Percentiles rank a stretch among this genome's conserved stretches.
These are phyloP conservation scores for Septoria petroselini DNA, from an alignment of 2,329 filamentous ascomycete species.

Conservation along the genomic window DNA sequence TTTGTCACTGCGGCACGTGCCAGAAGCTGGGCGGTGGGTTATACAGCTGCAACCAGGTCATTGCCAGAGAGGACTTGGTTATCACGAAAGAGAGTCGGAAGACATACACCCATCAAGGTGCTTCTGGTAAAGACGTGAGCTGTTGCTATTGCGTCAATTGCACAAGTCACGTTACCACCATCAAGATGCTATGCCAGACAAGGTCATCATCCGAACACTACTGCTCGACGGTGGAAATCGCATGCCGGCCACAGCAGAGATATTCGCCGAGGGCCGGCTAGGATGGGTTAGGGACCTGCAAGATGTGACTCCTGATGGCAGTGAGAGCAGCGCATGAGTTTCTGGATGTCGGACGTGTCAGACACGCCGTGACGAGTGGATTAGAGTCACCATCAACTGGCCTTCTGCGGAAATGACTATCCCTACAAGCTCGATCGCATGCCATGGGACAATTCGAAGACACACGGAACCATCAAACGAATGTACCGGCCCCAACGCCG, in stretches of 20 bases:
- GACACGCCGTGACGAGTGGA: no score
- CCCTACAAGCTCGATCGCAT: no score
- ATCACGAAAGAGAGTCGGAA: constrained; percentile 33
- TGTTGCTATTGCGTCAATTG: constrained; percentile 42
- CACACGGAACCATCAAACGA: no score
- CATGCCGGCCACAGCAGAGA: constrained; percentile 40
- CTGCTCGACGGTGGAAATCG: constrained; percentile 39
- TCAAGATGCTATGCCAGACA: constrained; percentile 42
- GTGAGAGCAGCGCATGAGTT: constrained; percentile 15
- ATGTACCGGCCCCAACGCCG: no score
- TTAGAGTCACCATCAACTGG: no score
- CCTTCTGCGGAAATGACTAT: no score
- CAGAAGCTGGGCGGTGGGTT: constrained; percentile 39
- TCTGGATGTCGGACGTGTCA: no score
- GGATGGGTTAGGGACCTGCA: constrained; percentile 37
- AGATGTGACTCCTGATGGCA: constrained; percentile 18
- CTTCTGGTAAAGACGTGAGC: constrained; percentile 38
- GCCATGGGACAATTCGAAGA: no score
- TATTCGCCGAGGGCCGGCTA: constrained; percentile 40
- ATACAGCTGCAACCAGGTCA: constrained; percentile 40
- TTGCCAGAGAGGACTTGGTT: constrained; percentile 32
- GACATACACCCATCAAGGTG: constrained; percentile 37
- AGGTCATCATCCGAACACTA: constrained; percentile 42
- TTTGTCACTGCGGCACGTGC: constrained; percentile 41
- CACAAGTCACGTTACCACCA: constrained; percentile 43